Conservation (phyloP, 1,139 yeast species). For the Kluyveromyces sp. region DNA sequence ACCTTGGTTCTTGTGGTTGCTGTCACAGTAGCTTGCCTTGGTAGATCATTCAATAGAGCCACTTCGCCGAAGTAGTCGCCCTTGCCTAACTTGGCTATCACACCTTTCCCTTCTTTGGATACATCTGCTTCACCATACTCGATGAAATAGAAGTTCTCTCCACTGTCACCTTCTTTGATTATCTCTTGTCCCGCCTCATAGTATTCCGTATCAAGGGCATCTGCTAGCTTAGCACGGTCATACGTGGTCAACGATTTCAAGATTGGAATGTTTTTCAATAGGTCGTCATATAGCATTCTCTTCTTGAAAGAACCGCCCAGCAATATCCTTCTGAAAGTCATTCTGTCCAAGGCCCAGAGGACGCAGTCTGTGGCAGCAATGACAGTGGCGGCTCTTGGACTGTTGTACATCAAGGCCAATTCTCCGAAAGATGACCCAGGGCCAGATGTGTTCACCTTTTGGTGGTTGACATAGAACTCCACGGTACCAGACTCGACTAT, state of each 20-base stretch:
- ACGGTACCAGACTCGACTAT: slow-evolving; percentile 82
- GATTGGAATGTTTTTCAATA: slow-evolving; percentile 80
- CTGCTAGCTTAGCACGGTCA: slow-evolving; percentile 88
- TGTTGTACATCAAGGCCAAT: slow-evolving; percentile 92
- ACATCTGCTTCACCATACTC: slow-evolving; percentile 85
- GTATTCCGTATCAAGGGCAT: slow-evolving; percentile 77
- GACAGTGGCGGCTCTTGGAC: slow-evolving; percentile 97
- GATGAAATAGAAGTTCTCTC: slow-evolving; percentile 85
- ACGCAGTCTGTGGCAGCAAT: slow-evolving; percentile 62
- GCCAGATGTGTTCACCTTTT: slow-evolving; percentile 65
- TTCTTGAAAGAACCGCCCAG: slow-evolving; percentile 86
- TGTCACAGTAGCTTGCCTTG: slow-evolving; percentile 89
- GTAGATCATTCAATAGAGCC: slow-evolving; percentile 83
- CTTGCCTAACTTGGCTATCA: slow-evolving; percentile 53
- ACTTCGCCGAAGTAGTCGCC: slow-evolving; percentile 97
- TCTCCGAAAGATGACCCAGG: slow-evolving; percentile 95
- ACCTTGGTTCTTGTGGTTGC: slow-evolving; percentile 75
- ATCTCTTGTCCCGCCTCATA: slow-evolving; percentile 69
- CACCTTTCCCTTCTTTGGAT: slow-evolving; percentile 47
- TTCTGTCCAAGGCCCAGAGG: slow-evolving; percentile 90
- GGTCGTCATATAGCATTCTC: slow-evolving; percentile 84
- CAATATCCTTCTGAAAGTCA: slow-evolving; percentile 85
- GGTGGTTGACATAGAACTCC: slow-evolving; percentile 69
- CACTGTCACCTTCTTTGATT: slow-evolving; percentile 82
- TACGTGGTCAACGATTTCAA: slow-evolving; percentile 64